A percentile compares a stretch with the other conserved stretches of the same genome.
These are phyloP conservation scores for Suillus brevipes DNA, from an alignment of 768 basidiomycete species.

Conservation along the genomic window DNA sequence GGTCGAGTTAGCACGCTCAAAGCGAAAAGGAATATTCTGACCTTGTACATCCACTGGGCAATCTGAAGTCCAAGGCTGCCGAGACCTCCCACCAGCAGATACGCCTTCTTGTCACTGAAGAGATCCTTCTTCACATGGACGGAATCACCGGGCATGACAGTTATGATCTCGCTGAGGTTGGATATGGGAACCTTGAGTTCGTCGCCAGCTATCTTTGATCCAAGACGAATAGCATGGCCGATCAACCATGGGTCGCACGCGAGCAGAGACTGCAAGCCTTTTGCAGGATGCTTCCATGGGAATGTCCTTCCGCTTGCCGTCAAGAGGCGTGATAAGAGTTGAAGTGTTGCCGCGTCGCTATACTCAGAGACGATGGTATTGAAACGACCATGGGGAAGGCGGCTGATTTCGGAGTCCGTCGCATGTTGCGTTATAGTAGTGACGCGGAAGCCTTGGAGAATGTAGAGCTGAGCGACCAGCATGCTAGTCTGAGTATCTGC, in stretches of 20 bases:
- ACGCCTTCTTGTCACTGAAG: conserved; percentile 31
- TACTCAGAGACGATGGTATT: background rate
- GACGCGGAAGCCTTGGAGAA: background rate
- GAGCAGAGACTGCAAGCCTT: background rate
- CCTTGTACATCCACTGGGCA: conserved; percentile 33
- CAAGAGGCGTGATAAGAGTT: background rate
- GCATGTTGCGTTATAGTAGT: background rate
- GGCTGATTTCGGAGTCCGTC: background rate
- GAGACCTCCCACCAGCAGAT: conserved; percentile 25
- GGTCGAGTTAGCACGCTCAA: background rate
- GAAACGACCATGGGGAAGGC: background rate
- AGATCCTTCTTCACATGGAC: conserved; percentile 19
- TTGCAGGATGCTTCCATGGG: background rate
- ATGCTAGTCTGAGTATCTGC: background rate
- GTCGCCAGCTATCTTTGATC: background rate
- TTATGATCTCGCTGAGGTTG: background rate
- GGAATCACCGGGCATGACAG: background rate
- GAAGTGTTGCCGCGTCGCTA: background rate
- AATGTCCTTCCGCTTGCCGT: background rate
- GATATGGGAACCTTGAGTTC: background rate
- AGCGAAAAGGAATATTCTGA: background rate
- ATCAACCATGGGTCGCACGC: background rate
- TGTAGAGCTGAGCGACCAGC: background rate
- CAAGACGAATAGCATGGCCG: background rate
- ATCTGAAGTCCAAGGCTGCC: conserved; percentile 29